Evolutionary conservation across 2,329 filamentous ascomycete species (phyloP).

Genomic region (Bipolaris gigantea): DNA sequence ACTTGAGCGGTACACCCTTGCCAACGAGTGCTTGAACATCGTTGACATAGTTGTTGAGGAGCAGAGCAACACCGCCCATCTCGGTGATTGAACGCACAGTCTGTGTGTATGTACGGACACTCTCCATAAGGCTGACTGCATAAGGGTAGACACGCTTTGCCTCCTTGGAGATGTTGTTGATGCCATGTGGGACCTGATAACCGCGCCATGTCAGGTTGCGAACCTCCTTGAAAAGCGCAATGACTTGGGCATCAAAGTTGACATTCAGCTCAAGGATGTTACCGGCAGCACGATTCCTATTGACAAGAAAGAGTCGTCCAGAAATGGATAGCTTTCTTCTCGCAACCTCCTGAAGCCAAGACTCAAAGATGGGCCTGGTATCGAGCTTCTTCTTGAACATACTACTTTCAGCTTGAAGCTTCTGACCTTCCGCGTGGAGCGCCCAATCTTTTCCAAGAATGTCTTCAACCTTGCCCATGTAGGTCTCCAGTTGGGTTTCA

Average conservation of each 20-base stretch:
- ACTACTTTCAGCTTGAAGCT: conserved; percentile 86
- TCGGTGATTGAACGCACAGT: conserved; percentile 80
- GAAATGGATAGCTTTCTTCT: conserved; percentile 87
- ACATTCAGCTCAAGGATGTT: conserved; percentile 86
- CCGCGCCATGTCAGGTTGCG: conserved; percentile 94
- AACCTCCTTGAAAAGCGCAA: conserved; percentile 97
- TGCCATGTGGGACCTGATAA: conserved; percentile 89
- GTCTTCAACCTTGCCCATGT: conserved; percentile 99
- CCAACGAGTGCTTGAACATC: conserved; percentile 81
- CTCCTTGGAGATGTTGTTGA: conserved; percentile 95
- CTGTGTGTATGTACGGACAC: conserved; percentile 89
- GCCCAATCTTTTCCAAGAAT: conserved; percentile 95
- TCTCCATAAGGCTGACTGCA: conserved; percentile 97
- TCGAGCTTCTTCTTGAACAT: conserved; percentile 96
- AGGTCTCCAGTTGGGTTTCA: conserved; percentile 89
- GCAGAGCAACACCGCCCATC: conserved; percentile 83
- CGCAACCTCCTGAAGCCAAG: conserved; percentile 90
- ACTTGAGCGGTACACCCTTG: conserved; percentile 87
- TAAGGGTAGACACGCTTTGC: conserved; percentile 99
- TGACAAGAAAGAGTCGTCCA: conserved; percentile 88
- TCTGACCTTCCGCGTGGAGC: conserved; percentile 90
- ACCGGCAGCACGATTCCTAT: conserved; percentile 83
- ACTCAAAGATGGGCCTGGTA: conserved; percentile 89
- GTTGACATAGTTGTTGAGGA: conserved; percentile 89
- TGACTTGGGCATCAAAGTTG: conserved; percentile 97